Evolutionary conservation across 1,284 basidiomycete species (phyloP).

Genomic region (Tilletia indica): DNA sequence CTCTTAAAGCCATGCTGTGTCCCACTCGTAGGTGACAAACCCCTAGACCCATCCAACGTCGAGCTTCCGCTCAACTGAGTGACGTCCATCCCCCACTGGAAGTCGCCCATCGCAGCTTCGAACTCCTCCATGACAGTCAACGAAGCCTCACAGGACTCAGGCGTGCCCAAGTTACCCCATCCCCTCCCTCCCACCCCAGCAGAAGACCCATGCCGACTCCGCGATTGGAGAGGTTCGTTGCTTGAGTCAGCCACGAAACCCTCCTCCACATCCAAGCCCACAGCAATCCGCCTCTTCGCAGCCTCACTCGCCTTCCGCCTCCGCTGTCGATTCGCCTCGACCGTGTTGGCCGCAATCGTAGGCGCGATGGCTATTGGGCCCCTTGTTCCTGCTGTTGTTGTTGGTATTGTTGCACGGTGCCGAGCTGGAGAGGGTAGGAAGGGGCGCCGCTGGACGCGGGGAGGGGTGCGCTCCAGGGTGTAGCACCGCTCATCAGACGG

Average conservation of each 20-base stretch:
- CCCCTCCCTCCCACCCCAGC: not conserved
- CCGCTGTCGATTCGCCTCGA: slow-evolving; percentile 7
- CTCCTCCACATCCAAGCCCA: slow-evolving; percentile 6
- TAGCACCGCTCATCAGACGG: no score
- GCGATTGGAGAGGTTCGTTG: not conserved
- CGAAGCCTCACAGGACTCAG: not conserved
- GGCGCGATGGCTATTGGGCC: not conserved
- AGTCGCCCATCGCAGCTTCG: slow-evolving; percentile 16
- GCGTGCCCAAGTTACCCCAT: not conserved
- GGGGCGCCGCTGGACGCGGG: not conserved
- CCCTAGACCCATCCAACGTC: not conserved
- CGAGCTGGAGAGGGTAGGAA: not conserved
- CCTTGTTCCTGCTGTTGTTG: no score
- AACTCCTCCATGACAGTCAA: slow-evolving; percentile 13
- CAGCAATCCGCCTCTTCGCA: not conserved
- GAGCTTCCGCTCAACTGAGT: not conserved
- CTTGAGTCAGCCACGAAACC: not conserved
- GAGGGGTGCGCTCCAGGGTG: not conserved
- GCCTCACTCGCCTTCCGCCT: slow-evolving; percentile 6
- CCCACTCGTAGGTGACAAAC: not conserved
- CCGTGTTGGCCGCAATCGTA: slow-evolving; percentile 15
- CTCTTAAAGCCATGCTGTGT: not conserved
- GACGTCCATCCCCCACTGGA: slow-evolving; percentile 15
- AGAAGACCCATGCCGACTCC: not conserved
- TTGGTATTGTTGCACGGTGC: no score